These are phyloP conservation scores for Syncephalastrum racemosum DNA, from an alignment of 371 early-diverging fungal genomes.

Conservation along the genomic window DNA sequence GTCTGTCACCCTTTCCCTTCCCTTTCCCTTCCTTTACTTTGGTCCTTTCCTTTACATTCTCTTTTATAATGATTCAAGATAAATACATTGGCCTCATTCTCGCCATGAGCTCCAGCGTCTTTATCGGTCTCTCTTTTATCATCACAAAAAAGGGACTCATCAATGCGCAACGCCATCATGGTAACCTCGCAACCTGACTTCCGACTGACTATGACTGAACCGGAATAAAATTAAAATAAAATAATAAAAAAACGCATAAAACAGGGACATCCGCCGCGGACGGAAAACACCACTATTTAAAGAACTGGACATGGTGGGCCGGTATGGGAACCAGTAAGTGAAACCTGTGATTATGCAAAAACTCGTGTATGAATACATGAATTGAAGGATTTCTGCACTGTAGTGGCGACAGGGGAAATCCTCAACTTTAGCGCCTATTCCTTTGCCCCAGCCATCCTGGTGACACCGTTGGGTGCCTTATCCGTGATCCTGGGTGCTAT, in stretches of 20 bases:
- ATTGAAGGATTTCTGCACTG: background rate
- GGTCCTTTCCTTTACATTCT: background rate
- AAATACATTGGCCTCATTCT: conserved; percentile 85
- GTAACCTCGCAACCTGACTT: conserved; percentile 14
- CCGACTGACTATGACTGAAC: too few species aligned
- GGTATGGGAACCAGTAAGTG: conserved; percentile 82
- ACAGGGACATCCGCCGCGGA: conserved; percentile 65
- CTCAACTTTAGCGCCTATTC: conserved; percentile 93
- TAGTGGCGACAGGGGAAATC: conserved; percentile 89
- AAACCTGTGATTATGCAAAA: background rate
- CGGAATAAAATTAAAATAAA: too few species aligned
- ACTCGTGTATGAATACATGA: background rate
- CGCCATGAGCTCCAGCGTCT: conserved; percentile 76
- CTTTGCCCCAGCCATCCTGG: conserved; percentile 90
- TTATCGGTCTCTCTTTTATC: conserved; percentile 84
- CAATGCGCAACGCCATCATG: conserved; percentile 18
- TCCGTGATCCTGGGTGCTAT: conserved; percentile 75
- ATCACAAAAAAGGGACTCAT: conserved; percentile 82
- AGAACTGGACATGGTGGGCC: conserved; percentile 87
- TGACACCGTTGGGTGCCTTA: conserved; percentile 89
- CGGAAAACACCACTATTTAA: conserved; percentile 68
- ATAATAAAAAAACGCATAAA: background rate
- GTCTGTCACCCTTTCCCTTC: too few species aligned
- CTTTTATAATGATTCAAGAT: conserved; percentile 54
- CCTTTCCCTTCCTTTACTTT: background rate